Conservation (phyloP, 2,329 filamentous ascomycete species). For the Ophiocordyceps sinensis region DNA sequence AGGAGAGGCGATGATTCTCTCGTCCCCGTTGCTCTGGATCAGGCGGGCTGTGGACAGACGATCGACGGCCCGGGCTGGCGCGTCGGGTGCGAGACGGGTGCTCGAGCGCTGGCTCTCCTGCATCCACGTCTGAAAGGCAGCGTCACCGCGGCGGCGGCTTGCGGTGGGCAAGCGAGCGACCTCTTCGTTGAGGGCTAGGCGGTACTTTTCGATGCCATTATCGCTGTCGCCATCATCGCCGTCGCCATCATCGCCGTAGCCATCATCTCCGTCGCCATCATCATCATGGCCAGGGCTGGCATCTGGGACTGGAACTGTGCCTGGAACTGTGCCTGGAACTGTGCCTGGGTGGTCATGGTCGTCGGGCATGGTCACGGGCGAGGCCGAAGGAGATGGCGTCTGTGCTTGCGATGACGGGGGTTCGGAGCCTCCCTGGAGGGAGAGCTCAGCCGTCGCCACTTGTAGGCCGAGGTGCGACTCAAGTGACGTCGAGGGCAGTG, state of each 20-base stretch:
- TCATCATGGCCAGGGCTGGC: background rate
- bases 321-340: background rate
- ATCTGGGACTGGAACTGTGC: background rate
- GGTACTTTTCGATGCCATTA: conserved; percentile 3
- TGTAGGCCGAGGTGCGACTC: too few species aligned
- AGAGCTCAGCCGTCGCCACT: too few species aligned
- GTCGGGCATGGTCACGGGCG: too few species aligned
- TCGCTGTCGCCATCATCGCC: conserved; percentile 11
- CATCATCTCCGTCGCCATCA: too few species aligned
- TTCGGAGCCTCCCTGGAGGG: too few species aligned
- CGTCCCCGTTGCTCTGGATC: conserved; percentile 3
- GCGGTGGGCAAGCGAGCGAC: background rate
- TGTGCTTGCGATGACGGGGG: too few species aligned
- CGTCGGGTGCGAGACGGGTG: background rate
- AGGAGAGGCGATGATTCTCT: conserved; percentile 57
- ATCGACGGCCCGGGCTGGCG: background rate
- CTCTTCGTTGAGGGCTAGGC: background rate
- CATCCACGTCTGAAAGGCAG: conserved; percentile 5
- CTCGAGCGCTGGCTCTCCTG: background rate
- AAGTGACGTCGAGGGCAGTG: too few species aligned
- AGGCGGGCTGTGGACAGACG: background rate
- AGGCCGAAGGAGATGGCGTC: too few species aligned
- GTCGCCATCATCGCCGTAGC: background rate
- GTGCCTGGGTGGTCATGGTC: too few species aligned
- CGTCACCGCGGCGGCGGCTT: background rate